Evolutionary conservation across 2,329 filamentous ascomycete species (phyloP).

Genomic region (Chrysoporthe puriensis): DNA sequence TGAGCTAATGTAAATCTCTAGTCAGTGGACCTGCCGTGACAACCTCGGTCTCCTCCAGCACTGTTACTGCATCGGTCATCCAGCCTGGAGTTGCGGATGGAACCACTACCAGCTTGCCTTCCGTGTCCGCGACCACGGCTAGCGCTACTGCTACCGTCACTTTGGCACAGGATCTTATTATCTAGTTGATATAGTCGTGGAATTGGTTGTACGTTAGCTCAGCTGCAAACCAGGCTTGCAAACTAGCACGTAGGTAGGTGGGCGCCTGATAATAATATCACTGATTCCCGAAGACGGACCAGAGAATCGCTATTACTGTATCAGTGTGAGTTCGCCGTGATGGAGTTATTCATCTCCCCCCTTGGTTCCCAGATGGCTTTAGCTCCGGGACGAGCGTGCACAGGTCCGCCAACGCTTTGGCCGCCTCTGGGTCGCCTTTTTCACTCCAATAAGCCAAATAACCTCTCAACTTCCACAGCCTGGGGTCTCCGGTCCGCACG

Average conservation of each 20-base stretch:
- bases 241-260: neutral
- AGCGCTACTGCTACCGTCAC: neutral
- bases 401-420: slow-evolving; percentile 14
- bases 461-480: slow-evolving; percentile 10
- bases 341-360: neutral
- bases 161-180: neutral
- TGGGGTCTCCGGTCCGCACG: slow-evolving; percentile 1
- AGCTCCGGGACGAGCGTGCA: slow-evolving; percentile 8
- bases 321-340: neutral
- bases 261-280: neutral
- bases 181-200: neutral
- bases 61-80: slow-evolving; percentile 15
- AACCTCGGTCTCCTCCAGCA: slow-evolving; percentile 3
- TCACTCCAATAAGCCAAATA: slow-evolving; percentile 4
- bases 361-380: neutral
- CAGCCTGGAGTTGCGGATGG: slow-evolving; percentile 17
- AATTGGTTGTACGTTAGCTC: neutral
- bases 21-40: neutral
- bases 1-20: neutral
- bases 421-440: slow-evolving; percentile 4
- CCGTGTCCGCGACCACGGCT: slow-evolving; percentile 8
- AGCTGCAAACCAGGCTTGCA: neutral
- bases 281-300: neutral
- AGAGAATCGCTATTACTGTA: neutral
- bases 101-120: slow-evolving; percentile 9